phyloP scores from a whole-genome alignment of 345 rosid species.

The Firmiana major region DNA sequence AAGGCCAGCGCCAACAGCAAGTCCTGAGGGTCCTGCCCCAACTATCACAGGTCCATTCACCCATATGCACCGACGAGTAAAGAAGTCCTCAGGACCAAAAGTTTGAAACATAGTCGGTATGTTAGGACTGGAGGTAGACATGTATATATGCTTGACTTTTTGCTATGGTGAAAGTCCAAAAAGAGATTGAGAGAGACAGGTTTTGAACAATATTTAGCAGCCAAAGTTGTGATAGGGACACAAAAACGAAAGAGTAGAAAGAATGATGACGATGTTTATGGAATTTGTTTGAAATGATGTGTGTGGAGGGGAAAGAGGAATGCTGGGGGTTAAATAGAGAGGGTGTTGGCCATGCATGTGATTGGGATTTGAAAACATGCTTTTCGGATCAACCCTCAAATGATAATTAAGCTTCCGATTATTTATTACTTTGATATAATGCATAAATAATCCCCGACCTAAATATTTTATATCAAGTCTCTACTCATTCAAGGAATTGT shows the following conservation, averaged over 20 bases:
- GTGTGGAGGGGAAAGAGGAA: conserved; percentile 31
- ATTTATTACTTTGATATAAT: conserved; percentile 8
- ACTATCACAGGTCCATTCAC: conserved; percentile 87
- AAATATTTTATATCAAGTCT: conserved; percentile 3
- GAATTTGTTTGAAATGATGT: conserved; percentile 17
- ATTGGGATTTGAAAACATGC: conserved; percentile 31
- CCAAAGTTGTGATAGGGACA: background rate
- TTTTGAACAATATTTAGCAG: background rate
- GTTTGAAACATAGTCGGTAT: conserved; percentile 42
- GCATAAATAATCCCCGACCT: background rate
- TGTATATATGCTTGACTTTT: background rate
- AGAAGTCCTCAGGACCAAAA: conserved; percentile 28
- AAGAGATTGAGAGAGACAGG: background rate
- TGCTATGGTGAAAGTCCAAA: background rate
- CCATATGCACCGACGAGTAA: conserved; percentile 61
- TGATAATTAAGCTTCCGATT: conserved; percentile 27
- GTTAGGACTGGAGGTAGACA: conserved; percentile 32
- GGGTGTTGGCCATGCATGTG: conserved; percentile 23
- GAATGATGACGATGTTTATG: background rate
- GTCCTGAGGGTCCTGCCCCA: conserved; percentile 89
- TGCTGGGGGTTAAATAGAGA: conserved; percentile 40
- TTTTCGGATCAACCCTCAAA: conserved; percentile 20
- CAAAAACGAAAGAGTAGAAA: conserved; percentile 2
- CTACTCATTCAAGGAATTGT: too few species aligned
- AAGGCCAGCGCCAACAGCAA: conserved; percentile 67